Evolutionary conservation across 495 filamentous ascomycete genomes (phyloP).

Genomic region (Aspergillus mulundensis): DNA sequence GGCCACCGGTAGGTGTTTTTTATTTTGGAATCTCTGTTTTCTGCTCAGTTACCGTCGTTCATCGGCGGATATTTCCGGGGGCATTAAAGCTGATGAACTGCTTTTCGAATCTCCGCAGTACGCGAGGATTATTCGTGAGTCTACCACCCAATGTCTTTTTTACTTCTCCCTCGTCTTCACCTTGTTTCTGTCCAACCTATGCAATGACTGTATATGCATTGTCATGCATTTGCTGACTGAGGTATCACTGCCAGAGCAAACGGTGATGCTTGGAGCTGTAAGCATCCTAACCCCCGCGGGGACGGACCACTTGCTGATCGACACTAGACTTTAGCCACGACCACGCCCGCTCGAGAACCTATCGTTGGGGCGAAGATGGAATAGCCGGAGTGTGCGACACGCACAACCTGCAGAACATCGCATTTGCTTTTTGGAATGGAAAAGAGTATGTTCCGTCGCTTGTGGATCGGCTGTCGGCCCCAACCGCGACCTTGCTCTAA

Average conservation of each 20-base stretch:
- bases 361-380: conserved; percentile 94
- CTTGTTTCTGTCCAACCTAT: neutral
- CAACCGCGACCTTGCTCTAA: conserved; percentile 2
- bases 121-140: conserved; percentile 90
- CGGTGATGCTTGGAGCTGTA: conserved; percentile 95
- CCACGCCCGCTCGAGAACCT: conserved; percentile 79
- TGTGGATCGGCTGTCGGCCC: neutral
- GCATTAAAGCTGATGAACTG: conserved; percentile 23
- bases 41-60: conserved; percentile 10
- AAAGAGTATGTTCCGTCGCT: conserved; percentile 64
- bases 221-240: neutral
- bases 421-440: conserved; percentile 96
- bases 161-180: neutral
- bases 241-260: conserved; percentile 46
- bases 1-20: conserved; percentile 68
- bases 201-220: neutral
- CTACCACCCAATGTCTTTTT: conserved; percentile 3
- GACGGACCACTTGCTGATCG: conserved; percentile 1
- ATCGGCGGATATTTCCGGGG: neutral
- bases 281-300: conserved; percentile 31
- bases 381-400: conserved; percentile 94
- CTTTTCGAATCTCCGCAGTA: conserved; percentile 48
- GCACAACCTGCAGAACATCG: conserved; percentile 85
- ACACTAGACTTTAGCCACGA: conserved; percentile 84
- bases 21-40: neutral